Percentiles rank a stretch among this genome's conserved stretches.
Evolutionary conservation across 495 filamentous ascomycete genomes (phyloP).

Genomic region (Schizothecium vesticola): DNA sequence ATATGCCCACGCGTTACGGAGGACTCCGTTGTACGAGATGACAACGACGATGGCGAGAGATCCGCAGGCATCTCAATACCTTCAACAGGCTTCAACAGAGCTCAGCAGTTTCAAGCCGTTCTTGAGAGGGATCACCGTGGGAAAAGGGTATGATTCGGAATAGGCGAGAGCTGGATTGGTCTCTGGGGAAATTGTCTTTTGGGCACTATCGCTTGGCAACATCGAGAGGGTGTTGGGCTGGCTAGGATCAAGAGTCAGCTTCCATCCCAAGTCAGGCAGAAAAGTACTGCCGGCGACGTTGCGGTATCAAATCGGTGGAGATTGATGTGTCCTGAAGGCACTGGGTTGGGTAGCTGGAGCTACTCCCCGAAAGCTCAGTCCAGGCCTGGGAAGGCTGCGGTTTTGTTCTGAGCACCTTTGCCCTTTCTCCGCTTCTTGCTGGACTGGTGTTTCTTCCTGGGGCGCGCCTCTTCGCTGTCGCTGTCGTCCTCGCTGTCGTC

Average conservation of each 20-base stretch:
- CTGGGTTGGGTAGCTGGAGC: not conserved
- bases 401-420: conserved; percentile 29
- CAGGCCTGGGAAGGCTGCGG: conserved; percentile 29
- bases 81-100: not conserved
- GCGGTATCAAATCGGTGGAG: not conserved
- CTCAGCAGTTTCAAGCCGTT: not conserved
- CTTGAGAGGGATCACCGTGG: not conserved
- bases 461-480: conserved; percentile 42
- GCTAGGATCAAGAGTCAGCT: not conserved
- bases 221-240: not conserved
- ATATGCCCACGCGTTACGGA: not conserved
- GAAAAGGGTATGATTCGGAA: not conserved
- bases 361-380: conserved; percentile 16
- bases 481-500: conserved; percentile 29
- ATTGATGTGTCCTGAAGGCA: not conserved
- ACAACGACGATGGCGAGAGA: not conserved
- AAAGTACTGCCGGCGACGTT: not conserved
- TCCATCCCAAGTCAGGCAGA: not conserved
- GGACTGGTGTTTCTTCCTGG: conserved; percentile 32
- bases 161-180: not conserved
- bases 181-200: not conserved
- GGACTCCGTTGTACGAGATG: not conserved
- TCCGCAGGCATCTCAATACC: not conserved
- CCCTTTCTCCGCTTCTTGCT: conserved; percentile 44
- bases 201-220: not conserved